These are phyloP conservation scores for Purpureocillium takamizusanense DNA, from an alignment of 2,329 filamentous ascomycete genomes.

Conservation along the genomic window DNA sequence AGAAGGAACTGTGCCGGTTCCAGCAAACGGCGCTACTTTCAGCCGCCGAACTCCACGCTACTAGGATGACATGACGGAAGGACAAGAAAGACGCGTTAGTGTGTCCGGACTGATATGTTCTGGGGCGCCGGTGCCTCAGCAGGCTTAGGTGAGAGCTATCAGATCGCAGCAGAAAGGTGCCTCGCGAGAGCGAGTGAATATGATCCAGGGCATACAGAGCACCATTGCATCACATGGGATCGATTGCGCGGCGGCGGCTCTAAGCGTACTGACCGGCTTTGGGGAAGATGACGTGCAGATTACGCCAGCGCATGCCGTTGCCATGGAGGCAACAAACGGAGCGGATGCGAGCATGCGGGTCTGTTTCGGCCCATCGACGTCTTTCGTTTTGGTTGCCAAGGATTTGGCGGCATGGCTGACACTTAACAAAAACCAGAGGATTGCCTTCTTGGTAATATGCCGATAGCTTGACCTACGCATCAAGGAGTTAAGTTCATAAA, in stretches of 20 bases:
- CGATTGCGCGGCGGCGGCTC: background rate
- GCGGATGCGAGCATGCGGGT: too few relatives aligned
- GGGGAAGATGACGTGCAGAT: background rate
- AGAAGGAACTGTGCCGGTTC: background rate
- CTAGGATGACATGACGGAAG: background rate
- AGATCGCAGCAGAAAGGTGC: conserved; percentile 2
- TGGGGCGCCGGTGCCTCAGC: background rate
- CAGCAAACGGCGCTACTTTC: background rate
- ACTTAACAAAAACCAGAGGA: too few relatives aligned
- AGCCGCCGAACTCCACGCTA: background rate
- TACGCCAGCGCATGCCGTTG: too few relatives aligned
- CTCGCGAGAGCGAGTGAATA: background rate
- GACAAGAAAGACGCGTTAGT: background rate
- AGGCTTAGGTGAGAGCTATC: conserved; percentile 2
- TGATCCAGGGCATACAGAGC: background rate
- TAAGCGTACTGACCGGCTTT: background rate
- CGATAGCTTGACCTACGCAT: too few relatives aligned
- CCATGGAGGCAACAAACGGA: too few relatives aligned
- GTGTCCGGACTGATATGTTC: background rate
- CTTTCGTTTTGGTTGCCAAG: too few relatives aligned
- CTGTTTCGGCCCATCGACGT: too few relatives aligned
- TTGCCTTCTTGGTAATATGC: too few relatives aligned
- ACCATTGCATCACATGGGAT: background rate
- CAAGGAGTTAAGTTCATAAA: too few relatives aligned
- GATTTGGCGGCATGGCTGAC: too few relatives aligned